A percentile compares a stretch with the other conserved stretches of the same genome.
These are phyloP conservation scores for Triticum turgidum DNA, from an alignment of 176 grass and related monocot species.

Conservation along the genomic window DNA sequence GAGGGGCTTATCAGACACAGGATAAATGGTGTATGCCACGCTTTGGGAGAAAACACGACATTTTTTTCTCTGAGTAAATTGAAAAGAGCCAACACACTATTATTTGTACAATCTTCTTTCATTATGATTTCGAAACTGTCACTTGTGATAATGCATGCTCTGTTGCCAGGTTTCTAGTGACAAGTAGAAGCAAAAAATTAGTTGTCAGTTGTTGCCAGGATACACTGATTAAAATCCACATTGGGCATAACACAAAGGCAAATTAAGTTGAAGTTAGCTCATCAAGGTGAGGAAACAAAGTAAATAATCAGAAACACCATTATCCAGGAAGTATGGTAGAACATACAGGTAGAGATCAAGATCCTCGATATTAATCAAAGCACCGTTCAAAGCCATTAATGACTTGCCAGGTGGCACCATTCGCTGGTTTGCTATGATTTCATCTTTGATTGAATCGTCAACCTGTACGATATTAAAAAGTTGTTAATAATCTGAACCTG, in stretches of 20 bases:
- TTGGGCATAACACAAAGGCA: slow-evolving; percentile 11
- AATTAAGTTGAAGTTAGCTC: slow-evolving; percentile 4
- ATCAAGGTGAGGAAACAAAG: slow-evolving; percentile 22
- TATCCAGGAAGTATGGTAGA: slow-evolving; percentile 29
- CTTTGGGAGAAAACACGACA: not conserved
- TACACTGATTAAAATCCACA: slow-evolving; percentile 14
- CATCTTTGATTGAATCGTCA: slow-evolving; percentile 81
- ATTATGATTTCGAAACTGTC: not conserved
- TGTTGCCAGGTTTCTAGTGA: not conserved
- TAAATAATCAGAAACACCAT: slow-evolving; percentile 33
- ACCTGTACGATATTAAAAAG: slow-evolving; percentile 51
- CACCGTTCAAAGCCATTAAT: slow-evolving; percentile 97
- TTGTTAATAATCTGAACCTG: slow-evolving; percentile 17
- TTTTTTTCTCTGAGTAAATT: slow-evolving; percentile 7
- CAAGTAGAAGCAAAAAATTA: not conserved
- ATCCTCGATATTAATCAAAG: slow-evolving; percentile 96
- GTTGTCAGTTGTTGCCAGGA: not conserved
- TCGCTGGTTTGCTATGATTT: slow-evolving; percentile 91
- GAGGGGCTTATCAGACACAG: not conserved
- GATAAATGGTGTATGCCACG: not conserved
- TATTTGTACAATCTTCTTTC: slow-evolving; percentile 13
- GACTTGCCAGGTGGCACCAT: slow-evolving; percentile 99
- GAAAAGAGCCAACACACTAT: slow-evolving; percentile 24
- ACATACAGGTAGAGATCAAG: slow-evolving; percentile 97
- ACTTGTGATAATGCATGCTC: slow-evolving; percentile 17